Conservation (phyloP, 2,329 filamentous ascomycete genomes). For the Phaeosphaeria sp. region DNA sequence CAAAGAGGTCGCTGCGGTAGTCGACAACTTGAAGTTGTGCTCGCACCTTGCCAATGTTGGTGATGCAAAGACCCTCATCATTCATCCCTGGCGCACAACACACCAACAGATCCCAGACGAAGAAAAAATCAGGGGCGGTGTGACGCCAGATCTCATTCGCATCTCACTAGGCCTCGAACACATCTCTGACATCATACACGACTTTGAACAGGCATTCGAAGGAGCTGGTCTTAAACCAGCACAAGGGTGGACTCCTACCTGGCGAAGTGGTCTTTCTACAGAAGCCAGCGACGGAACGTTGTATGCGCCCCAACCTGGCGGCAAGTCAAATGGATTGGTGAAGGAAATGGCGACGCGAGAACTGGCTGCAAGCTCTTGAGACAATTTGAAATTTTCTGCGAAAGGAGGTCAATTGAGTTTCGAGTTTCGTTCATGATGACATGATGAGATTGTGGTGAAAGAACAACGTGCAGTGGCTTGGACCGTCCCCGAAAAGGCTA, state of each 20-base stretch:
- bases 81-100: conserved; percentile 35
- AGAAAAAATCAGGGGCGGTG: conserved; percentile 28
- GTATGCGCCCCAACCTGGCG: conserved; percentile 19
- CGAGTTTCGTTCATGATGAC: no score
- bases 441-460: no score
- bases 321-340: neutral
- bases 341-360: conserved; percentile 2
- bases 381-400: neutral
- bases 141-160: conserved; percentile 28
- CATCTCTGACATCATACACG: conserved; percentile 27
- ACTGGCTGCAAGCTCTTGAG: conserved; percentile 3
- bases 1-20: conserved; percentile 24
- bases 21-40: conserved; percentile 33
- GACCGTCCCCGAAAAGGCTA: no score
- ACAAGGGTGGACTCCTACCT: conserved; percentile 17
- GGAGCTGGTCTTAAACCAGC: conserved; percentile 14
- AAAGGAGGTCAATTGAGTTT: neutral
- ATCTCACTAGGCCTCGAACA: conserved; percentile 27
- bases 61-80: conserved; percentile 40
- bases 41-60: conserved; percentile 33
- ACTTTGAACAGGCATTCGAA: conserved; percentile 29
- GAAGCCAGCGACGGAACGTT: conserved; percentile 22
- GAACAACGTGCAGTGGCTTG: no score
- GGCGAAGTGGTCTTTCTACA: conserved; percentile 16
- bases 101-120: conserved; percentile 33